phyloP scores from a whole-genome alignment of 2,329 filamentous ascomycete species.

The Beauveria brongniartii region DNA sequence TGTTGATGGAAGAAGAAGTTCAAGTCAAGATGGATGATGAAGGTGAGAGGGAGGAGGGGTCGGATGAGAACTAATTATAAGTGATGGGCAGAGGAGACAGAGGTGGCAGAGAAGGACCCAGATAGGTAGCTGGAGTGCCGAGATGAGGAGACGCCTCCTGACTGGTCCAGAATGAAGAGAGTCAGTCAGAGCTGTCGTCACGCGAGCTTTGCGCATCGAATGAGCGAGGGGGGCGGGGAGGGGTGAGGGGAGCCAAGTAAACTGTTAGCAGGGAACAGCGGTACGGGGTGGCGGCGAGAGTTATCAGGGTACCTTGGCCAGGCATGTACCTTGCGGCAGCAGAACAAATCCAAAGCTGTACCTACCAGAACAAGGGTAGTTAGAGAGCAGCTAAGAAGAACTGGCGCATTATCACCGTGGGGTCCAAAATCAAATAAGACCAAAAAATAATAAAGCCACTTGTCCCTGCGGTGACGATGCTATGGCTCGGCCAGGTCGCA shows the following conservation, averaged over 20 bases:
- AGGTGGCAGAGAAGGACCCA: background rate
- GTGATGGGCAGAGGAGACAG: constrained; percentile 1
- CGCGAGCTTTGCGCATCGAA: constrained; percentile 7
- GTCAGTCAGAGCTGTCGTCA: constrained; percentile 9
- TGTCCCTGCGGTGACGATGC: background rate
- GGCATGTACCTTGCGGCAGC: too few species aligned
- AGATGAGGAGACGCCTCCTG: background rate
- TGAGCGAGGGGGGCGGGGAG: background rate
- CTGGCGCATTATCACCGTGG: background rate
- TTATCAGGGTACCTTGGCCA: background rate
- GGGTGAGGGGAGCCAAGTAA: background rate
- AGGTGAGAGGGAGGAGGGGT: constrained; percentile 9
- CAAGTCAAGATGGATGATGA: constrained; percentile 1
- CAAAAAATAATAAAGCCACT: background rate
- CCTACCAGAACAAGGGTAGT: too few species aligned
- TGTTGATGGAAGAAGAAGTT: constrained; percentile 10
- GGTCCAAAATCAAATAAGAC: background rate
- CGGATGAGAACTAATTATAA: constrained; percentile 11
- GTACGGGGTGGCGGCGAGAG: background rate
- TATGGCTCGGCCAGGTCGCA: constrained; percentile 2
- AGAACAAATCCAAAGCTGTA: too few species aligned
- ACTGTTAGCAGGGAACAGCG: background rate
- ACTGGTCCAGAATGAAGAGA: background rate
- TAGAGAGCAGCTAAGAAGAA: too few species aligned
- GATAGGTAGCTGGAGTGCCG: background rate